phyloP scores from a whole-genome alignment of 208 protist species.

The Phytomonas francai region DNA sequence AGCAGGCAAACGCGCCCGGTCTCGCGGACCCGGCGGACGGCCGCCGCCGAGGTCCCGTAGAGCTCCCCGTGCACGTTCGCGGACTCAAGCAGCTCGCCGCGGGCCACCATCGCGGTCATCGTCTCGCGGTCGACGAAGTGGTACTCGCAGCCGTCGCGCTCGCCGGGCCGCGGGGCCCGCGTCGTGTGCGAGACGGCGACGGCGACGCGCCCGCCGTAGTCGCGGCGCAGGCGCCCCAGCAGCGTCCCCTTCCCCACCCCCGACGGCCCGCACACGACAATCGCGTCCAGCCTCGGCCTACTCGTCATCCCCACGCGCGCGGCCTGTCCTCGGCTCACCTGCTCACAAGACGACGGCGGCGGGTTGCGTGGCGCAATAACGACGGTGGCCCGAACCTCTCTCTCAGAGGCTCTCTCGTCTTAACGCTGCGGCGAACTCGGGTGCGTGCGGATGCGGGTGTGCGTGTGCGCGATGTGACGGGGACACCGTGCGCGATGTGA shows the following conservation, averaged over 20 bases:
- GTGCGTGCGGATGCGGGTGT: background rate
- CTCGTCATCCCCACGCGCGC: background rate
- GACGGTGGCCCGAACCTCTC: too few relatives aligned
- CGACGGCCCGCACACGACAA: constrained; percentile 88
- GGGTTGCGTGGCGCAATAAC: background rate
- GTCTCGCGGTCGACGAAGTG: constrained; percentile 71
- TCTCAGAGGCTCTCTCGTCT: too few relatives aligned
- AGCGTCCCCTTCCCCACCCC: constrained; percentile 93
- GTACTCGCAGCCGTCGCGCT: constrained; percentile 89
- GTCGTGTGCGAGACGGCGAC: constrained; percentile 93
- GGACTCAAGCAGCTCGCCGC: constrained; percentile 86
- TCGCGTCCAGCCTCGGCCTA: constrained; percentile 43
- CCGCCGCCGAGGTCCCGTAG: constrained; percentile 90
- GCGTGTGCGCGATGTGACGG: background rate
- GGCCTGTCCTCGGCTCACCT: background rate
- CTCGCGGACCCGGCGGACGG: constrained; percentile 65
- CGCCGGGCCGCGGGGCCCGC: constrained; percentile 70
- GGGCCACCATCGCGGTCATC: constrained; percentile 57
- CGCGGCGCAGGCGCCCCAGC: constrained; percentile 64
- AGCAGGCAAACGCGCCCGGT: constrained; percentile 76
- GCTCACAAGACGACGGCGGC: background rate
- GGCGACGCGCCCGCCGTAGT: constrained; percentile 67
- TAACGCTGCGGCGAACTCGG: background rate
- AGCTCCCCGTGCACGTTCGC: constrained; percentile 92
- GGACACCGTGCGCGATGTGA: background rate